Evolutionary conservation across 192 early-diverging fungal genomes (phyloP).

Genomic region (Gamsiella multidivaricata): DNA sequence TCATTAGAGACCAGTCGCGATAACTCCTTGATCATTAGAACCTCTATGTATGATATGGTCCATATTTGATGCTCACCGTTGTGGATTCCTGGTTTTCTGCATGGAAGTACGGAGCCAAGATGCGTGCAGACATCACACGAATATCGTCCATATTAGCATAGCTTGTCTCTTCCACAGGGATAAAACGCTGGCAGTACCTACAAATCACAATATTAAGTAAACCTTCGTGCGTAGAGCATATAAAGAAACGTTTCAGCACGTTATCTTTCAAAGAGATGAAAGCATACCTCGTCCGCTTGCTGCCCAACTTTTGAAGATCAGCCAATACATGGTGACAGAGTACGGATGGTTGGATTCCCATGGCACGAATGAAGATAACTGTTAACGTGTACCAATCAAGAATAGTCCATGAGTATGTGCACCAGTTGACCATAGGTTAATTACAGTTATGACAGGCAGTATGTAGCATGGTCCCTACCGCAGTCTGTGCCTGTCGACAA

Average conservation of each 20-base stretch:
- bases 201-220: constrained; percentile 2
- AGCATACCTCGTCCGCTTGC: constrained; percentile 54
- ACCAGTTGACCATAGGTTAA: too few relatives aligned
- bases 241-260: background rate
- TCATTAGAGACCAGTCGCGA: too few relatives aligned
- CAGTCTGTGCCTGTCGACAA: constrained; percentile 63
- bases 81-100: constrained; percentile 35
- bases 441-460: too few relatives aligned
- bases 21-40: too few relatives aligned
- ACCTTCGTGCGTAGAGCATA: constrained; percentile 24
- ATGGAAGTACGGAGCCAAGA: constrained; percentile 61
- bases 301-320: constrained; percentile 45
- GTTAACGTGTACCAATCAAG: background rate
- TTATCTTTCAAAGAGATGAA: background rate
- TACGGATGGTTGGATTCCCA: constrained; percentile 55
- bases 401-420: background rate
- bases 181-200: constrained; percentile 62
- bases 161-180: constrained; percentile 66
- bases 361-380: constrained; percentile 64
- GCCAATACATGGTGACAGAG: constrained; percentile 48
- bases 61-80: constrained; percentile 17
- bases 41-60: background rate
- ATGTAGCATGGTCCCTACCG: constrained; percentile 43
- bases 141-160: constrained; percentile 64
- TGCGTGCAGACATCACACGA: constrained; percentile 40